Evolutionary conservation across 78 protist genomes (phyloP).

Genomic region (Paulinella micropora): DNA sequence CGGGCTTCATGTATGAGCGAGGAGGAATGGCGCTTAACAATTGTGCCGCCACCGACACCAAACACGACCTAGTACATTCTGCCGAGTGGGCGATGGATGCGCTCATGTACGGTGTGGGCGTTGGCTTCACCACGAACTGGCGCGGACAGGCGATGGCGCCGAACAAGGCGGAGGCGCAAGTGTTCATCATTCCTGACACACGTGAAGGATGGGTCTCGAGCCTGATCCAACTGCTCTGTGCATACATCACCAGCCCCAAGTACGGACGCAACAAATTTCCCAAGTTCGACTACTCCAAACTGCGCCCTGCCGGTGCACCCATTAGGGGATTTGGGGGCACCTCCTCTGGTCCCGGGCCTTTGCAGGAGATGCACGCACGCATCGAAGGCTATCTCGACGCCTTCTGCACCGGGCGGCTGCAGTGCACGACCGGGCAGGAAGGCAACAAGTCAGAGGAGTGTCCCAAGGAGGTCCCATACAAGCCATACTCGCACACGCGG

Average conservation of each 20-base stretch:
- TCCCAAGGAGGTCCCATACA: too few relatives aligned
- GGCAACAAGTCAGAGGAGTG: too few relatives aligned
- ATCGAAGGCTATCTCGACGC: constrained; percentile 10
- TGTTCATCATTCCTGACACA: constrained; percentile 41
- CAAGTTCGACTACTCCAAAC: constrained; percentile 44
- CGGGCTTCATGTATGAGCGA: too few relatives aligned
- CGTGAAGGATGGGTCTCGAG: constrained; percentile 65
- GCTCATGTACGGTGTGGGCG: constrained; percentile 73
- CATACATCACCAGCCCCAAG: neutral
- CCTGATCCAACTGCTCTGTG: constrained; percentile 37
- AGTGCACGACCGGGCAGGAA: constrained; percentile 27
- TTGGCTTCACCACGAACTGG: constrained; percentile 52
- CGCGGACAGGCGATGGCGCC: neutral
- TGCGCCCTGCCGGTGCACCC: constrained; percentile 53
- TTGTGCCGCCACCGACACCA: too few relatives aligned
- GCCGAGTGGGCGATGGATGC: too few relatives aligned
- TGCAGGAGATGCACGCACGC: constrained; percentile 40
- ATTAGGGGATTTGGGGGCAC: constrained; percentile 71
- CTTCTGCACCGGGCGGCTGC: constrained; percentile 22
- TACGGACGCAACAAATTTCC: neutral
- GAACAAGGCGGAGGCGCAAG: neutral
- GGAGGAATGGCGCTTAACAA: too few relatives aligned
- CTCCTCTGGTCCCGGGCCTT: constrained; percentile 54
- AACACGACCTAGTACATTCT: too few relatives aligned
- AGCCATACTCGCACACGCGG: too few relatives aligned